Base-by-base conservation (phyloP, 2,329 filamentous ascomycete genomes). In the Geosmithia putterillii region DNA sequence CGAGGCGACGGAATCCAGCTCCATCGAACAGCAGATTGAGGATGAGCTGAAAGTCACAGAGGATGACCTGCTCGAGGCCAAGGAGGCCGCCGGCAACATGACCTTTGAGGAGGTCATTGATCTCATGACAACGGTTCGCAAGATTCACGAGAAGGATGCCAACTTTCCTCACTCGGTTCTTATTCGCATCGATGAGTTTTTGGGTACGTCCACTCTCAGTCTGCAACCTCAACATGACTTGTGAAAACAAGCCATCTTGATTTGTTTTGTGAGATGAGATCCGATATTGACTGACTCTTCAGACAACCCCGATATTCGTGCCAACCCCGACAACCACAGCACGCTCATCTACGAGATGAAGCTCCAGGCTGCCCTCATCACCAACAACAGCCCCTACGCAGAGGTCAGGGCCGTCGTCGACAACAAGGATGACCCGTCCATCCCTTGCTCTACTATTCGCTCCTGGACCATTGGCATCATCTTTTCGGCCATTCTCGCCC, bases 331-430 rank as follows among this genome's bases (percentile, higher is more conserved):
- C 28, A 60, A 60, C 32, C 52, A 67, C 18, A 47, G 54, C n/a
- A 55, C 60, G 0, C 46, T 69, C 21, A 70, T 74, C 42, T 53
- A 60, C n/a, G 65, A 72, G 48, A 71, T 74, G 58, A 74, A 73
- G 53, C 59, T 71, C 2, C 67, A 74, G 51, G 64, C 69, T 0
- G 66, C 70, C 1, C 59, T 74, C 28, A 69, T 74, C 47, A 69
- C 62, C 20, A 70, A 69, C 50, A 70, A 74, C 54, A 73, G 68
- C 9, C 74, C 74, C 1, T 77, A 76, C 49, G 62, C 73, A 20
- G 70, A 75, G 51, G 71, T 74, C 5, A 68, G 71, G 17, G 66
- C 71, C 8, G 69, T 74, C 2, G 70, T 74, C 15, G 68, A 70
- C 51, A 74, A 75, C 50, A 66, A 70, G 28, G 74, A 77, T 45